Evolutionary conservation across 2,329 filamentous ascomycete genomes (phyloP), one percentile per base, ranked within the genome.

Genomic region (Aspergillus hiratsukae): DNA sequence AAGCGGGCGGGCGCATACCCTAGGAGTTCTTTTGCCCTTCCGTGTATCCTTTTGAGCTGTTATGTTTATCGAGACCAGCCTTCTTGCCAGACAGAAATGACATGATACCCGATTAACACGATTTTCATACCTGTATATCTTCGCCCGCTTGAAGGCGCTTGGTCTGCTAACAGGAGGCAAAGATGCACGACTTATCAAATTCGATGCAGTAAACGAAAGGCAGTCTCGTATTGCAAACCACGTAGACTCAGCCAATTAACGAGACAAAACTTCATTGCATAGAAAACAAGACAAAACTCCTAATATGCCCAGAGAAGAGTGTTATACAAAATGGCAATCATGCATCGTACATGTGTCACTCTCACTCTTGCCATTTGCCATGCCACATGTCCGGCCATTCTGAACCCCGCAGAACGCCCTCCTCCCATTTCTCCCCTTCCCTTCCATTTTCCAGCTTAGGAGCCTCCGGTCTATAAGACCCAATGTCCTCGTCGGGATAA

Each of bases 221-320:
- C 28, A 52, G 51, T 43, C 55, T 37, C 14, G 31, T 17, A 14
- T 37, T 3, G 14, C 31, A 17, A 37, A 17, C 14, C 31, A 17
- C 4, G 31, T 37, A 14, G 31, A 37, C 6, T 7, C 31, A 37
- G 31, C 14, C 14, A 37, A 35, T 35, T 35, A 35, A 35, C 0
- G 11, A 35, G 31, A 35, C 6, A 17, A 35, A 11, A 17, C 4
- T 35, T 35, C 5, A 35, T 35, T 35, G 29, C 10, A 35, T 35
- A 35, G 11, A 35, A 11, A 35, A 35, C 11, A 59, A 61, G 51
- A 49, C 25, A 49, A 31, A 70, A 69, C 67, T 64, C 68, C 70
- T 14, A 57, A 55, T 49, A 66, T 70, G 65, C 64, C 59, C 61
- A 68, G 64, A 71, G 67, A 58, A 69, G 68, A 67, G 66, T 71